Conservation (phyloP, 768 basidiomycete species). For the Auricularia heimuer region DNA sequence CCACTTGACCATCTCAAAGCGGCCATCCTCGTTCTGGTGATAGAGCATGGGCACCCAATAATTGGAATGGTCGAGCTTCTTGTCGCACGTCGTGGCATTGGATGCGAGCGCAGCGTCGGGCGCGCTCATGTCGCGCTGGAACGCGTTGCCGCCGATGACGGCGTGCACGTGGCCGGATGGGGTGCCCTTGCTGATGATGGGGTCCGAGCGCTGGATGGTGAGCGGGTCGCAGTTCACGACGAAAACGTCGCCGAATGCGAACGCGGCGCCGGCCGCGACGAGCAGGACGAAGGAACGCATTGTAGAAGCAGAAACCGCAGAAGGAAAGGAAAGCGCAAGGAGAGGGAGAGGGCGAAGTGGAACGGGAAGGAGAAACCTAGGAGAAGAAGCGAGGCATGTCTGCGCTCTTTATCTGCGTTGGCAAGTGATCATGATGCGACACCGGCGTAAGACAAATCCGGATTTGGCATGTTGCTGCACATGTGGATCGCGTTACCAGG, state of each 20-base stretch:
- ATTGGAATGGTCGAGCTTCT: not conserved
- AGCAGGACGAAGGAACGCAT: not conserved
- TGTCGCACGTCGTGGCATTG: not conserved
- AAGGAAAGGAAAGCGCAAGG: not conserved
- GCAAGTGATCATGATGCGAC: no score
- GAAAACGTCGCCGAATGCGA: not conserved
- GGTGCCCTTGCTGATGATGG: conserved; percentile 18
- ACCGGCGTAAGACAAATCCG: no score
- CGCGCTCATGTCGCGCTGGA: conserved; percentile 6
- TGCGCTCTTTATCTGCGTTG: no score
- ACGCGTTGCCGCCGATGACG: conserved; percentile 19
- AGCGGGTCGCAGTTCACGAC: conserved; percentile 1
- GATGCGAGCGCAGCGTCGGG: not conserved
- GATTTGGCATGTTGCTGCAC: no score
- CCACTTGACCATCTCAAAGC: not conserved
- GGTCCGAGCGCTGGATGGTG: conserved; percentile 15
- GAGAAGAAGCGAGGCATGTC: not conserved
- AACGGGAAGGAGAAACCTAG: not conserved
- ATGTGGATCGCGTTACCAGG: no score
- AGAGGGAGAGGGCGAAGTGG: not conserved
- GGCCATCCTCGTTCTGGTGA: not conserved
- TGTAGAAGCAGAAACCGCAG: not conserved
- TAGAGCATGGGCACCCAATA: not conserved
- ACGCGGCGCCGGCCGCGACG: not conserved
- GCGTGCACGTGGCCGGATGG: conserved; percentile 19